phyloP scores from a whole-genome alignment of 306 rosid species.

The Fragaria vesca region DNA sequence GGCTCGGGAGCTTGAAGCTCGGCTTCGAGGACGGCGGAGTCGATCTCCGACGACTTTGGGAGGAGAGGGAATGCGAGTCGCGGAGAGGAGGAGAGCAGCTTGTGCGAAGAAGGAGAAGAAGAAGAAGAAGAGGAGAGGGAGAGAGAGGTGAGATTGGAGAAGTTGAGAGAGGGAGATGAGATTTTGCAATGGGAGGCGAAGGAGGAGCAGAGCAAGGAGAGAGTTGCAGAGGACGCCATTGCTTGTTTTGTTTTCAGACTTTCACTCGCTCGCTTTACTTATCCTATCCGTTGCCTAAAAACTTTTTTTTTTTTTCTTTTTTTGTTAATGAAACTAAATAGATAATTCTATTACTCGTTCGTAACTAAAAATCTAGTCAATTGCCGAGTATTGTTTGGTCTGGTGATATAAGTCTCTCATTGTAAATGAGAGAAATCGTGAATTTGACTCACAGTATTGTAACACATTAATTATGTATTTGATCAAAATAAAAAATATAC shows the following conservation, averaged over 20 bases:
- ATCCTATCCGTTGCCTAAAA: conserved; percentile 11
- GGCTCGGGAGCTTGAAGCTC: conserved; percentile 11
- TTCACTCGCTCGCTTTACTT: background rate
- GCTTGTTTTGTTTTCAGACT: background rate
- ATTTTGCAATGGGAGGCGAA: conserved; percentile 53
- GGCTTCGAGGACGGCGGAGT: conserved; percentile 22
- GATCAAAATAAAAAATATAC: too few species aligned
- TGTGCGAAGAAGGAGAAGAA: conserved; percentile 41
- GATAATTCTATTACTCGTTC: too few species aligned
- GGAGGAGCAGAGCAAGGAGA: conserved; percentile 54
- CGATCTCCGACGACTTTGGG: conserved; percentile 48
- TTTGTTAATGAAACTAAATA: too few species aligned
- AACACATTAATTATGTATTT: too few species aligned
- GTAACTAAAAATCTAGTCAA: too few species aligned
- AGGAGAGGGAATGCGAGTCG: conserved; percentile 42
- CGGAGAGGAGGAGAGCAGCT: conserved; percentile 39
- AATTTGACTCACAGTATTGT: too few species aligned
- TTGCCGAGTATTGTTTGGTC: too few species aligned
- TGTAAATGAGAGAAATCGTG: too few species aligned
- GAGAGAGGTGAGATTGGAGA: conserved; percentile 27
- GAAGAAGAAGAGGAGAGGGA: conserved; percentile 44
- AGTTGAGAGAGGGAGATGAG: conserved; percentile 28
- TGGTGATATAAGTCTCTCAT: too few species aligned
- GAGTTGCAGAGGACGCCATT: conserved; percentile 83
- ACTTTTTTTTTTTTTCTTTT: too few species aligned